phyloP scores from a whole-genome alignment of 805 yeast genomes.

The Wickerhamomyces bovis region DNA sequence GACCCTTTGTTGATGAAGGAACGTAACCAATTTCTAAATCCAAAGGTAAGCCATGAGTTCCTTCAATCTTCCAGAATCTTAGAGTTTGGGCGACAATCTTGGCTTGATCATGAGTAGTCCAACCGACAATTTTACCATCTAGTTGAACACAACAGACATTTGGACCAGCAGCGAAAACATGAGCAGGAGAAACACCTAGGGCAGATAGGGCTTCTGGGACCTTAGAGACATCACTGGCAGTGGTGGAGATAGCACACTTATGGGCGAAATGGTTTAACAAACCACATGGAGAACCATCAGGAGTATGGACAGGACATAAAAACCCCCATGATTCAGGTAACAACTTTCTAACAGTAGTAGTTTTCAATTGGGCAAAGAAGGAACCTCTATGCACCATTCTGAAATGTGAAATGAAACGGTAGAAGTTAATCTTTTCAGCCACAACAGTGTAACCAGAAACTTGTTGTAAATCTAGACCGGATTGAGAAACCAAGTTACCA shows the following conservation, averaged over 20 bases:
- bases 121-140: constrained; percentile 89
- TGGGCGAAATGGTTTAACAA: constrained; percentile 93
- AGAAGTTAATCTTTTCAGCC: constrained; percentile 96
- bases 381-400: constrained; percentile 99
- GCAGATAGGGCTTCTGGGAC: constrained; percentile 61
- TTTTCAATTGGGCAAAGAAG: constrained; percentile 95
- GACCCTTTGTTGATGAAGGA: constrained; percentile 94
- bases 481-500: constrained; percentile 94
- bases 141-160: constrained; percentile 83
- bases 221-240: constrained; percentile 62
- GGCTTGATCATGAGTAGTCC: constrained; percentile 90
- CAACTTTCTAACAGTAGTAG: constrained; percentile 93
- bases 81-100: constrained; percentile 80
- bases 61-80: constrained; percentile 89
- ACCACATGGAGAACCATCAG: constrained; percentile 99
- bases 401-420: constrained; percentile 96
- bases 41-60: constrained; percentile 67
- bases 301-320: constrained; percentile 97
- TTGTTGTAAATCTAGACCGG: constrained; percentile 96
- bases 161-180: constrained; percentile 84
- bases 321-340: constrained; percentile 99
- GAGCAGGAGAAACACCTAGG: constrained; percentile 79
- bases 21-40: constrained; percentile 92
- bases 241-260: constrained; percentile 83
- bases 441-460: constrained; percentile 97